These are phyloP conservation scores for Orbilia javanica DNA, from an alignment of 2,329 filamentous ascomycete genomes.

Conservation along the genomic window DNA sequence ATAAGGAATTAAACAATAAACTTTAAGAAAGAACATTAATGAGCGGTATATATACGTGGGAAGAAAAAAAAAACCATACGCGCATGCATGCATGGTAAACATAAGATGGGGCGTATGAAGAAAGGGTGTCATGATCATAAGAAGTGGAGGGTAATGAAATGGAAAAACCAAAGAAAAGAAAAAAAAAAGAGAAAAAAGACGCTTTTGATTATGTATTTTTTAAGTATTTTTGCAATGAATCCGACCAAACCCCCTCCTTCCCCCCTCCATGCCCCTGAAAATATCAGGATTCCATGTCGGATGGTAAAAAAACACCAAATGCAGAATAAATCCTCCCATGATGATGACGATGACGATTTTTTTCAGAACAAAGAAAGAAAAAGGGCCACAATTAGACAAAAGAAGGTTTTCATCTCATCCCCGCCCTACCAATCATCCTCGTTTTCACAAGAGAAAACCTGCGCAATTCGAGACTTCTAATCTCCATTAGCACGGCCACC, in stretches of 20 bases:
- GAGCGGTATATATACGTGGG: not conserved
- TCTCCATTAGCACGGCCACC: constrained; percentile 39
- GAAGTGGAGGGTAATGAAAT: not conserved
- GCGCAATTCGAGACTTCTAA: constrained; percentile 50
- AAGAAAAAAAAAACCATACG: not conserved
- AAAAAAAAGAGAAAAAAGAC: constrained; percentile 2
- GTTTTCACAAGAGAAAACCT: constrained; percentile 43
- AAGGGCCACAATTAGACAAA: not conserved
- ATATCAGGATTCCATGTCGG: not conserved
- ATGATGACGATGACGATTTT: not conserved
- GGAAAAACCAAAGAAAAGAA: not conserved
- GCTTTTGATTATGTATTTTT: constrained; percentile 44
- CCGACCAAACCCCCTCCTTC: too few species aligned
- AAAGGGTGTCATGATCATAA: not conserved
- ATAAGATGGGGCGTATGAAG: too few species aligned
- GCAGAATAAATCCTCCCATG: not conserved
- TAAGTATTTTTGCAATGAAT: constrained; percentile 1
- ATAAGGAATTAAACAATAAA: not conserved
- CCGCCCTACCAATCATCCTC: constrained; percentile 3
- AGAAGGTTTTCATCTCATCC: too few species aligned
- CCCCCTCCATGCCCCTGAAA: not conserved
- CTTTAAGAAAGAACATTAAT: not conserved
- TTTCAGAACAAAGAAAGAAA: not conserved
- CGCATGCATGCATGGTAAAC: not conserved
- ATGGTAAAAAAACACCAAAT: constrained; percentile 4